Conservation (phyloP, 1,139 yeast genomes). For the Debaryomyces nepalensis region DNA sequence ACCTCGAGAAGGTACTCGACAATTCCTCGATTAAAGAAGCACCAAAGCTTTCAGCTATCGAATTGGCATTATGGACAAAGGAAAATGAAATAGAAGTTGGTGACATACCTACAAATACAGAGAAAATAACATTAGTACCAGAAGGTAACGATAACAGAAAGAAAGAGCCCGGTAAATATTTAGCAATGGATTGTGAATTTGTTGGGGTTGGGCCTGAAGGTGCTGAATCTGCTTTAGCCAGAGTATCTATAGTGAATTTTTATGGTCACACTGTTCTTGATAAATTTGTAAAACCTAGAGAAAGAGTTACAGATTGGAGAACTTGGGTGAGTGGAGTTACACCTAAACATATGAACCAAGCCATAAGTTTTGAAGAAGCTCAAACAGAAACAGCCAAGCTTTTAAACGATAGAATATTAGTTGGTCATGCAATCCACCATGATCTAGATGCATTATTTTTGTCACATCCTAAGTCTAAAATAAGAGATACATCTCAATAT, state of each 20-base stretch:
- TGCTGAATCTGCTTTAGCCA: conserved; percentile 69
- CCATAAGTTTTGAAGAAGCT: conserved; percentile 68
- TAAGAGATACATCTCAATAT: conserved; percentile 77
- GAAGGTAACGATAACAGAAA: conserved; percentile 27
- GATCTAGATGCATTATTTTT: conserved; percentile 72
- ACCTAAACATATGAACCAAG: conserved; percentile 68
- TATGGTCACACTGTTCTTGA: conserved; percentile 77
- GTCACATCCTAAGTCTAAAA: conserved; percentile 65
- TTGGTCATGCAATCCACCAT: conserved; percentile 86
- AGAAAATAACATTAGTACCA: conserved; percentile 8
- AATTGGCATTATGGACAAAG: conserved; percentile 35
- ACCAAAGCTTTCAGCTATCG: conserved; percentile 23
- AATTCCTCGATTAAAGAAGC: background rate
- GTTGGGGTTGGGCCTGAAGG: conserved; percentile 88
- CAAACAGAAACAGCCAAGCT: conserved; percentile 59
- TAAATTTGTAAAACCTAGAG: conserved; percentile 73
- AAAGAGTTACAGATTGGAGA: conserved; percentile 85
- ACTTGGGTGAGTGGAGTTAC: conserved; percentile 93
- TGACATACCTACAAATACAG: conserved; percentile 19
- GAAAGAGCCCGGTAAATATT: conserved; percentile 63
- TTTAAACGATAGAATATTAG: conserved; percentile 56
- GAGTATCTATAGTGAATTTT: conserved; percentile 85
- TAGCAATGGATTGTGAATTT: conserved; percentile 93
- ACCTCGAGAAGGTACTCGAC: background rate
- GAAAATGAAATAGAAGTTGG: conserved; percentile 28